Evolutionary conservation across 2,329 filamentous ascomycete genomes (phyloP), one percentile per base, ranked within the genome.

Genomic region (Setomelanomma holmii): DNA sequence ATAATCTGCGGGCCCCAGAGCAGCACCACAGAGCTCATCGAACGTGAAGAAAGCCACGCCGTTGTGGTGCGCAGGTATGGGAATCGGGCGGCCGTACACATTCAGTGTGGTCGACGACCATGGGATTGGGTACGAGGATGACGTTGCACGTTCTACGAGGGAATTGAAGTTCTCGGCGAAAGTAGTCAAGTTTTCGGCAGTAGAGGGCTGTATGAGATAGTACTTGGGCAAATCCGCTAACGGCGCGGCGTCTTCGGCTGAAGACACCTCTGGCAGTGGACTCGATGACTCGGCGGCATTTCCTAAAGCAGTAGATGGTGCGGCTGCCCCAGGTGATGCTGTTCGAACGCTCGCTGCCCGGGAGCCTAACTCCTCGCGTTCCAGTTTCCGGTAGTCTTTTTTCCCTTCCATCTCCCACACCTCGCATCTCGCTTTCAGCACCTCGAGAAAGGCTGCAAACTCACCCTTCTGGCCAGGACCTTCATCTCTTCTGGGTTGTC

Each of bases 371-470:
- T 67, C 63, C 40, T 69, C 67, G 52, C 75, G 77, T 1, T 60
- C 58, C 5, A 74, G 77, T 60, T 90, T 79, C 80, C 89, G 62
- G 54, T 80, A 93, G 67, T 95, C 90, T 49, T 79, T 84, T 1
- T 83, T 82, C 1, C 89, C 87, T 60, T 91, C 88, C 84, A 93
- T 92, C 68, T 93, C 88, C 89, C 89, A 93, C 43, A 93, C 86
- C 63, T 93, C 89, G 67, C 90, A 93, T 48, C 90, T 81, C 8
- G 89, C 87, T 68, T 89, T 89, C 30, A 93, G 71, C 0, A 93
- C 86, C 38, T 92, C 87, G 8, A 93, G 76, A 56, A 95, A 93
- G 2, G 82, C 82, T 2, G 87, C 84, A 77, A 93, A 93, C 66
- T 93, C 90, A 48, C 88, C 89, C 40, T 84, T 83, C 34, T 83